These are phyloP conservation scores for Kappamyces sp. DNA, from an alignment of 192 early-diverging fungal species.

Conservation along the genomic window DNA sequence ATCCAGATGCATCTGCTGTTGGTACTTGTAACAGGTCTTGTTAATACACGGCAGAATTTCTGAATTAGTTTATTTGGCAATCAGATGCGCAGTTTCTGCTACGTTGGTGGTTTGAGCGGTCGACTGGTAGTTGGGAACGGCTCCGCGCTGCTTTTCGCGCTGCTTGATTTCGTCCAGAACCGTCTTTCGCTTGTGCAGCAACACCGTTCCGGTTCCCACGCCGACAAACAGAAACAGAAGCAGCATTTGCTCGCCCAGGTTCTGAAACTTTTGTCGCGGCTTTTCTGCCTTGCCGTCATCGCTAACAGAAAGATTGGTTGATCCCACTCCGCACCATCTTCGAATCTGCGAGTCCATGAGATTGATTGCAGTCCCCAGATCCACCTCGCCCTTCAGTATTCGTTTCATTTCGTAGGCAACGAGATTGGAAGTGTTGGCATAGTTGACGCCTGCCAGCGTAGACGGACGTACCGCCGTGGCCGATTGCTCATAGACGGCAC, in stretches of 20 bases:
- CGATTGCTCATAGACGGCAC: not conserved
- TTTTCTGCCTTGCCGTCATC: not conserved
- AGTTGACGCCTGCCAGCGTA: not conserved
- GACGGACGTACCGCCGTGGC: not conserved
- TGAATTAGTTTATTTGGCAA: too few relatives aligned
- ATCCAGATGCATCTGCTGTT: too few relatives aligned
- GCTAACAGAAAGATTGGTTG: not conserved
- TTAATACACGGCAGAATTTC: too few relatives aligned
- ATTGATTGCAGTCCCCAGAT: not conserved
- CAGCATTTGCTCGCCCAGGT: not conserved
- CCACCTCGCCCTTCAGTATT: not conserved
- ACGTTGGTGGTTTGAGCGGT: too few relatives aligned
- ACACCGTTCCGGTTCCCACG: not conserved
- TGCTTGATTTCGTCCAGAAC: not conserved
- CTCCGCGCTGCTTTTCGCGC: too few relatives aligned
- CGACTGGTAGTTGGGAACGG: too few relatives aligned
- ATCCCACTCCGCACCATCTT: not conserved
- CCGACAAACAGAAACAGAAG: slow-evolving; percentile 9
- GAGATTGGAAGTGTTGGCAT: not conserved
- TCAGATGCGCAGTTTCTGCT: too few relatives aligned
- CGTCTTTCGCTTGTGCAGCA: slow-evolving; percentile 6
- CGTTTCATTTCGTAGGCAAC: not conserved
- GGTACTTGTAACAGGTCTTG: too few relatives aligned
- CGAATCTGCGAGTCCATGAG: not conserved
- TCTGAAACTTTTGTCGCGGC: slow-evolving; percentile 5